A percentile compares a stretch with the other conserved stretches of the same genome.
phyloP scores from a whole-genome alignment of 2,329 filamentous ascomycete species.

The Colletotrichum sp. region DNA sequence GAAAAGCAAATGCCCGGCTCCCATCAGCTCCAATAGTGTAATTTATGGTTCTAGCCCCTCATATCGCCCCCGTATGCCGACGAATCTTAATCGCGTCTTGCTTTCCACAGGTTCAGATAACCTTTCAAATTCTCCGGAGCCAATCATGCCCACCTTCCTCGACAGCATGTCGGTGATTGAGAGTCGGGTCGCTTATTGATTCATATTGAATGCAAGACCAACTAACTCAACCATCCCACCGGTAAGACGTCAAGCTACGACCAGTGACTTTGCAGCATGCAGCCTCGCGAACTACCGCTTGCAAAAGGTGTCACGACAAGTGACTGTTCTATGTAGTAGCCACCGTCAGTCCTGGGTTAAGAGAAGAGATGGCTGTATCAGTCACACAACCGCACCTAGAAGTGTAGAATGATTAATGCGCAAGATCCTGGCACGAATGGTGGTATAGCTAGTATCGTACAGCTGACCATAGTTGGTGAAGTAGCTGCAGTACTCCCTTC shows the following conservation, averaged over 20 bases:
- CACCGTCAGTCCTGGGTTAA: background rate
- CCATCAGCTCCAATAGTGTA: background rate
- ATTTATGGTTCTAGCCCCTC: background rate
- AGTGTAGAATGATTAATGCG: background rate
- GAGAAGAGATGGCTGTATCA: background rate
- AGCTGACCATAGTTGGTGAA: too few relatives aligned
- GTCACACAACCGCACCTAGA: background rate
- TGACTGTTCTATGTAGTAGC: background rate
- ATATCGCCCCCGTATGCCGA: background rate
- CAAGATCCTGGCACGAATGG: background rate
- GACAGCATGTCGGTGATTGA: background rate
- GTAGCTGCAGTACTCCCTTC: too few relatives aligned
- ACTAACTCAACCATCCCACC: accelerated
- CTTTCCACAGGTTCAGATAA: background rate
- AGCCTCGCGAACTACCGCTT: background rate
- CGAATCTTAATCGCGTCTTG: background rate
- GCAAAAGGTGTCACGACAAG: background rate
- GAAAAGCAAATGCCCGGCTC: background rate
- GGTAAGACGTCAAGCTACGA: background rate
- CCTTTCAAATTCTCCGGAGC: background rate
- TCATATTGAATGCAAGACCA: background rate
- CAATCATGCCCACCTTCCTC: background rate
- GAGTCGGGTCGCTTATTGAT: background rate
- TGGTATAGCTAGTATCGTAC: background rate
- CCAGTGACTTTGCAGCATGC: background rate